A percentile compares a stretch with the other conserved stretches of the same genome.
Evolutionary conservation across 1,139 yeast genomes (phyloP).

Genomic region (Tardiomyces blankii): DNA sequence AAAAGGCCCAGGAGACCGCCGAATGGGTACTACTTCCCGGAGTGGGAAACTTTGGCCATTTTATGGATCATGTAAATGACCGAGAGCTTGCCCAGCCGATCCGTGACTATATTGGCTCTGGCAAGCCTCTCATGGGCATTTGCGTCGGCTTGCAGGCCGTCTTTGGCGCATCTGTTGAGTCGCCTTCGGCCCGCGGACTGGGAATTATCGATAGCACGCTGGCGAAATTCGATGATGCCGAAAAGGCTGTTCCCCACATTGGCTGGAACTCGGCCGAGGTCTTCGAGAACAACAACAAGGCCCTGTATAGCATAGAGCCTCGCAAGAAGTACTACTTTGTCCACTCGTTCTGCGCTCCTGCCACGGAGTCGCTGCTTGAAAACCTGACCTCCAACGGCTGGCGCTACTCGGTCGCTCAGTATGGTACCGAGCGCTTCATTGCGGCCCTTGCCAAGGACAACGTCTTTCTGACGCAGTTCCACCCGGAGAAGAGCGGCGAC

Average conservation of each 20-base stretch:
- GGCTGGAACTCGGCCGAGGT: slow-evolving; percentile 69
- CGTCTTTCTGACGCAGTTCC: slow-evolving; percentile 91
- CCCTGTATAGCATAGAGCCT: slow-evolving; percentile 54
- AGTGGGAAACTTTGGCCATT: slow-evolving; percentile 94
- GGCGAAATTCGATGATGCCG: slow-evolving; percentile 45
- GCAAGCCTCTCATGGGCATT: slow-evolving; percentile 85
- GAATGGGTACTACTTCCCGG: slow-evolving; percentile 56
- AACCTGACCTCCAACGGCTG: slow-evolving; percentile 42
- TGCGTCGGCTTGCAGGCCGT: slow-evolving; percentile 92
- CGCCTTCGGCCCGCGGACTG: slow-evolving; percentile 50
- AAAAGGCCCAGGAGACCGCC: slow-evolving; percentile 19
- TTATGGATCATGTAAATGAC: slow-evolving; percentile 55
- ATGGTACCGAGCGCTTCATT: slow-evolving; percentile 70
- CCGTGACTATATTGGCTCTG: slow-evolving; percentile 51
- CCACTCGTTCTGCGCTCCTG: slow-evolving; percentile 78
- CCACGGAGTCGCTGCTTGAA: slow-evolving; percentile 30
- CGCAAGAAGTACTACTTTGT: slow-evolving; percentile 78
- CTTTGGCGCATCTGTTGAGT: slow-evolving; percentile 65
- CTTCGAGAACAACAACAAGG: slow-evolving; percentile 12
- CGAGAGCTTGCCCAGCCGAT: slow-evolving; percentile 60
- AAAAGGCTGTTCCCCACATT: slow-evolving; percentile 87
- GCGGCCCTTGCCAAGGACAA: slow-evolving; percentile 76
- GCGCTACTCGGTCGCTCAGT: slow-evolving; percentile 61
- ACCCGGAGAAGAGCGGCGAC: slow-evolving; percentile 90
- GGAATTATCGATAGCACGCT: slow-evolving; percentile 40